Conservation (phyloP, 1,139 yeast species). For the Candida sojae region DNA sequence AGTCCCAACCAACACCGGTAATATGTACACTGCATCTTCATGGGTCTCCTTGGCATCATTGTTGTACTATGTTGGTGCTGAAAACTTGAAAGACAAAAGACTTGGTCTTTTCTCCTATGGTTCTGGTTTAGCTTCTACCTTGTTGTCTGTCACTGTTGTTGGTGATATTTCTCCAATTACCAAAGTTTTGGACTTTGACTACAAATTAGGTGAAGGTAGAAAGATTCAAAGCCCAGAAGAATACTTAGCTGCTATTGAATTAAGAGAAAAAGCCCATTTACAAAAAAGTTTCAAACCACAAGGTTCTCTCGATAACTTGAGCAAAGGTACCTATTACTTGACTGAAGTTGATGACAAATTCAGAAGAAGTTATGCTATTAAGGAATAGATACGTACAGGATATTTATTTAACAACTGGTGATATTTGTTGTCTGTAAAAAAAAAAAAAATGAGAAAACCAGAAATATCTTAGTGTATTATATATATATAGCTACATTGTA, state of each 20-base stretch:
- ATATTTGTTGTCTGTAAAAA: not conserved
- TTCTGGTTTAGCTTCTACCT: slow-evolving; percentile 93
- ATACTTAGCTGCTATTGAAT: slow-evolving; percentile 76
- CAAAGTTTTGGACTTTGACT: slow-evolving; percentile 65
- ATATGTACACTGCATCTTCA: slow-evolving; percentile 95
- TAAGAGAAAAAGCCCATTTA: slow-evolving; percentile 88
- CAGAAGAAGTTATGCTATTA: slow-evolving; percentile 76
- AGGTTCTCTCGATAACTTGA: slow-evolving; percentile 73
- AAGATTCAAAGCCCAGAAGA: slow-evolving; percentile 68
- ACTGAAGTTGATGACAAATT: slow-evolving; percentile 82
- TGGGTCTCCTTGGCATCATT: slow-evolving; percentile 87
- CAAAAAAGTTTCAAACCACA: slow-evolving; percentile 76
- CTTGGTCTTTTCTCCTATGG: slow-evolving; percentile 96
- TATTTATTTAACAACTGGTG: not conserved
- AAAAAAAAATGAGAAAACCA: no score
- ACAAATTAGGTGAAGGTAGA: slow-evolving; percentile 68
- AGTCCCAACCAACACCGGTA: slow-evolving; percentile 97
- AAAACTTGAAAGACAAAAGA: slow-evolving; percentile 76
- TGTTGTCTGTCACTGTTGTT: slow-evolving; percentile 75
- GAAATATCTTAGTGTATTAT: not conserved
- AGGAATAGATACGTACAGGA: slow-evolving; percentile 36
- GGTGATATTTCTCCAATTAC: slow-evolving; percentile 80
- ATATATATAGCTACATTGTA: slow-evolving; percentile 1
- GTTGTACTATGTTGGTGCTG: slow-evolving; percentile 73
- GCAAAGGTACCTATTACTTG: slow-evolving; percentile 81